Evolutionary conservation across 1,139 yeast genomes (phyloP), one percentile per base, ranked within the genome.

Genomic region (Sugiyamaella grinbergsii): DNA sequence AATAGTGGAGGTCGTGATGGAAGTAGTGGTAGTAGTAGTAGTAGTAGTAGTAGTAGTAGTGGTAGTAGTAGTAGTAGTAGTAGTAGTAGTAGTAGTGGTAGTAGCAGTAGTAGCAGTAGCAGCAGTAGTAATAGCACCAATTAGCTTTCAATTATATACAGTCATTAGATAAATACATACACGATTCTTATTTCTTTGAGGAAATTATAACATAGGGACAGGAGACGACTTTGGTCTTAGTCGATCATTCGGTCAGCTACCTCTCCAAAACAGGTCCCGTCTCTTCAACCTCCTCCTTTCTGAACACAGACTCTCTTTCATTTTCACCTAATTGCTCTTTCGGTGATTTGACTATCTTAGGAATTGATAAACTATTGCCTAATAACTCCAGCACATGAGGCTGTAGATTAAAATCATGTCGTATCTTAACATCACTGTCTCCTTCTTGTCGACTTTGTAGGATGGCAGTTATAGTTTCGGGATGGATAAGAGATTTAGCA

Each of bases 381-480:
- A 51, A 15, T 32, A 28, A 31, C 15, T 47, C 44, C 8, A 51
- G 36, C 4, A 51, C 46, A 18, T 23, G 28, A 4, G 42, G 41
- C 2, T 29, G 29, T 3, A 51, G 43, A 28, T 51, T 51, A 31
- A 43, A 47, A 39, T 51, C 54, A 10, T 32, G 31, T 15, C 18
- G 11, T 3, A 51, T 47, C 44, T 47, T 29, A n/a, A 20, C 40
- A 39, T 47, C 47, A 24, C 34, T 22, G 24, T 47, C 50, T 6
- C 54, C 54, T 13, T 43, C 49, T 10, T 31, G 20, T 16, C 54
- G 39, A 26, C 54, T 51, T 36, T 51, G 46, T 11, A 51, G 19
- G 10, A 51, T 47, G 15, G 51, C 54, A 3, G 49, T 47, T 2
- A 51, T 40, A 1, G 54, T 51, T 40, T 51, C 54, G 15, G 54